These are phyloP conservation scores for Salvia splendens DNA, from an alignment of 257 asterid species.

Conservation along the genomic window DNA sequence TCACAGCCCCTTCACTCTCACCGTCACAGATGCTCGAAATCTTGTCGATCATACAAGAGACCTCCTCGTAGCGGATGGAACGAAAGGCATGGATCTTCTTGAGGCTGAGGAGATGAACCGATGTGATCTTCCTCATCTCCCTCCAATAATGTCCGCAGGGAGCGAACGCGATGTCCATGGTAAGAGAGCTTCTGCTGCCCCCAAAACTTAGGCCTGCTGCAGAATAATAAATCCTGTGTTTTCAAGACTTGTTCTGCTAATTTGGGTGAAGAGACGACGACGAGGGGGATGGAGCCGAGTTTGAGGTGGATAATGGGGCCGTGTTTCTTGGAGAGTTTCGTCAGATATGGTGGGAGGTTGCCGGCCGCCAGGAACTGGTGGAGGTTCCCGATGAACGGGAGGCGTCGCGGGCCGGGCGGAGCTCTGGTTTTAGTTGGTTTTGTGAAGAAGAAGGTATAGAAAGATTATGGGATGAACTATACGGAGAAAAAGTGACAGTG, in stretches of 20 bases:
- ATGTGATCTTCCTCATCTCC: slow-evolving; percentile 27
- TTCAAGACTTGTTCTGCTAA: slow-evolving; percentile 24
- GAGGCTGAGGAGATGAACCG: slow-evolving; percentile 22
- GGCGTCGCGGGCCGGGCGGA: slow-evolving; percentile 29
- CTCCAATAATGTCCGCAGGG: slow-evolving; percentile 25
- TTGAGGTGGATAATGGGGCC: slow-evolving; percentile 27
- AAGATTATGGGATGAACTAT: background rate
- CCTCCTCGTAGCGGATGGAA: slow-evolving; percentile 25
- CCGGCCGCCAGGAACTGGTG: slow-evolving; percentile 16
- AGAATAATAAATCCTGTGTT: slow-evolving; percentile 28
- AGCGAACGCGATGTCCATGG: slow-evolving; percentile 18
- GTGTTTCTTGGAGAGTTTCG: slow-evolving; percentile 23
- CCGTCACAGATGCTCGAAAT: background rate
- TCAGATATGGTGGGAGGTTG: background rate
- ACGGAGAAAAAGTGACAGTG: background rate
- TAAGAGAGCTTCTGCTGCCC: slow-evolving; percentile 26
- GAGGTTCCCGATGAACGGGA: slow-evolving; percentile 31
- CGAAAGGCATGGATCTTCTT: slow-evolving; percentile 20
- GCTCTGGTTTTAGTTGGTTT: background rate
- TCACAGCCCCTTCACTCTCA: background rate
- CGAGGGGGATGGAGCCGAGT: slow-evolving; percentile 4
- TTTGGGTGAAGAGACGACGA: slow-evolving; percentile 29
- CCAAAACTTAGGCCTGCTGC: slow-evolving; percentile 14
- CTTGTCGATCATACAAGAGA: slow-evolving; percentile 6
- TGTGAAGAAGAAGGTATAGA: background rate